These are phyloP conservation scores for Ogataea degrootiae DNA, from an alignment of 805 yeast species.

Conservation along the genomic window DNA sequence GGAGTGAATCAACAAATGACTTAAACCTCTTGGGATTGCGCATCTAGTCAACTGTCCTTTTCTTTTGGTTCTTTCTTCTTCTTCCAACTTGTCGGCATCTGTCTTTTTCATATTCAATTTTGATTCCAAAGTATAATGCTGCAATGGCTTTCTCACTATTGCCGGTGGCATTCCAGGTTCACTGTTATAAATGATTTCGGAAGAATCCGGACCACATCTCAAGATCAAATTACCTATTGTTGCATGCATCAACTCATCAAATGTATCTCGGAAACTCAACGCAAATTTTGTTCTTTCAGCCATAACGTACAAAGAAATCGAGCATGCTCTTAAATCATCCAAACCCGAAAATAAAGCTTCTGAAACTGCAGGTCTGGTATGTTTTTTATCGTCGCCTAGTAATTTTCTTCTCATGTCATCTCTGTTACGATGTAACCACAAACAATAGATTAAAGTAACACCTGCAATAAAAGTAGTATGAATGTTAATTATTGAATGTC, in stretches of 20 bases:
- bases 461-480: slow-evolving; percentile 69
- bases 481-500: slow-evolving; percentile 62
- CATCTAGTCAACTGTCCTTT: slow-evolving; percentile 47
- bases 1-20: slow-evolving; percentile 42
- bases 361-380: slow-evolving; percentile 54
- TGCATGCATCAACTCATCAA: slow-evolving; percentile 62
- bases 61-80: slow-evolving; percentile 42
- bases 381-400: slow-evolving; percentile 54
- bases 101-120: slow-evolving; percentile 28
- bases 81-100: slow-evolving; percentile 37
- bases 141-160: slow-evolving; percentile 40
- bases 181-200: slow-evolving; percentile 44
- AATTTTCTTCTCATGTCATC: slow-evolving; percentile 53
- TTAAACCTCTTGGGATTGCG: slow-evolving; percentile 50
- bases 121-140: slow-evolving; percentile 32
- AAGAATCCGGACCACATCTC: slow-evolving; percentile 59
- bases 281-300: slow-evolving; percentile 63
- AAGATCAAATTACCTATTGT: slow-evolving; percentile 59
- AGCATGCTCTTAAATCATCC: slow-evolving; percentile 63
- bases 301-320: slow-evolving; percentile 60
- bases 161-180: slow-evolving; percentile 60
- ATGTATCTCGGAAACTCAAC: slow-evolving; percentile 57
- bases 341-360: slow-evolving; percentile 49
- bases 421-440: slow-evolving; percentile 60
- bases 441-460: slow-evolving; percentile 58